Conservation (phyloP, 148 eudicot genomes). For the Cornus kousa region DNA sequence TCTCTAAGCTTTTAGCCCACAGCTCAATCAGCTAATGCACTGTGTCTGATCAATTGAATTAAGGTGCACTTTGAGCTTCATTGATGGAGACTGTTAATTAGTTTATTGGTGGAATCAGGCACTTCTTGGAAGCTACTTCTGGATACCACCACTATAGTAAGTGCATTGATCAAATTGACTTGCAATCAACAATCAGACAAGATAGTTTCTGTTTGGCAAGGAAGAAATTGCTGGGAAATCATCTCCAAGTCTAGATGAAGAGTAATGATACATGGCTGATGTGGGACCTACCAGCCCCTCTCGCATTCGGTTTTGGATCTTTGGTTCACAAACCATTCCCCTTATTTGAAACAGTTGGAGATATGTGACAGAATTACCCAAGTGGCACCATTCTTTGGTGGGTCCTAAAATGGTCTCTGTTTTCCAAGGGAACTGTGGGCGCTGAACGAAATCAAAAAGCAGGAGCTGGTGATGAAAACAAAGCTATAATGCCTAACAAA, state of each 20-base stretch:
- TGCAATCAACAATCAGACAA: no score
- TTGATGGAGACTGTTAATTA: background rate
- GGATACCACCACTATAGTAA: no score
- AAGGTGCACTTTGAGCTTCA: background rate
- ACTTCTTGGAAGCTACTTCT: background rate
- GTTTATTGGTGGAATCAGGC: background rate
- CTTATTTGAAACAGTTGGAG: slow-evolving; percentile 2
- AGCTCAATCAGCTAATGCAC: background rate
- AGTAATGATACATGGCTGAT: no score
- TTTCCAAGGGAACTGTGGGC: background rate
- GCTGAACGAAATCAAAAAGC: background rate
- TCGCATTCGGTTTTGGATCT: no score
- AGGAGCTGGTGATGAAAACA: slow-evolving; percentile 15
- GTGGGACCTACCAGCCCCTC: no score
- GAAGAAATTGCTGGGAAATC: no score
- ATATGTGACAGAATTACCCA: background rate
- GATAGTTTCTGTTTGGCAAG: no score
- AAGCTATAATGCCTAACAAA: background rate
- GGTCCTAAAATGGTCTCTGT: background rate
- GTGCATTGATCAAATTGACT: no score
- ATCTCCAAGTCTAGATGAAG: no score
- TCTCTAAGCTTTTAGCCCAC: background rate
- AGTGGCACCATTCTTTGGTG: background rate
- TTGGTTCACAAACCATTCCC: no score
- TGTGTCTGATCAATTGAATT: background rate